phyloP scores from a whole-genome alignment of 2,329 filamentous ascomycete genomes.

The Beauveria australis region DNA sequence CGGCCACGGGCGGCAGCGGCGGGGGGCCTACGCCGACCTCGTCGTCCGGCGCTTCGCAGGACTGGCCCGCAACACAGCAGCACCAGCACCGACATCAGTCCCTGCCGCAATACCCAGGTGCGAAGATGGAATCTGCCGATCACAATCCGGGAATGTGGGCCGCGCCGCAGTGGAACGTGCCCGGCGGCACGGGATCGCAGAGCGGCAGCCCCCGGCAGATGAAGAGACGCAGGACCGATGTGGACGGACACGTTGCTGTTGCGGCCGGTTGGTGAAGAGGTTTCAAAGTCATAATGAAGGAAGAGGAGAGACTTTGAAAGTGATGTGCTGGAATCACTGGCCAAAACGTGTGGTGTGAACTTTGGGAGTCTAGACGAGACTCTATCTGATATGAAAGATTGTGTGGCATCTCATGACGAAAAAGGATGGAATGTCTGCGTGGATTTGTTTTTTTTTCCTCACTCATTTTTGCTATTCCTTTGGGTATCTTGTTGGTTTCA shows the following conservation, averaged over 20 bases:
- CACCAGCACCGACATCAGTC: neutral
- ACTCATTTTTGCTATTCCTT: neutral
- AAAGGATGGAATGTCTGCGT: neutral
- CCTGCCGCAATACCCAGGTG: neutral
- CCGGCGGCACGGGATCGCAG: conserved; percentile 14
- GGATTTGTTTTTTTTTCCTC: neutral
- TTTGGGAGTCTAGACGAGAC: neutral
- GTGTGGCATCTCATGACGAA: neutral
- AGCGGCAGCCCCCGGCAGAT: conserved; percentile 26
- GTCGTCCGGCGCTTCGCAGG: conserved; percentile 18
- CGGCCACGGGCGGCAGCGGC: neutral
- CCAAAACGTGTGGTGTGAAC: neutral
- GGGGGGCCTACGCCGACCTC: conserved; percentile 16
- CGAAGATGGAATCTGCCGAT: conserved; percentile 25
- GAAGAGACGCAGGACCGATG: conserved; percentile 28
- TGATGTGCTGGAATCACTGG: neutral
- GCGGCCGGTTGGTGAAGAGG: conserved; percentile 17
- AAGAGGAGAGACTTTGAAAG: too few species aligned
- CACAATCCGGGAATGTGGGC: conserved; percentile 27
- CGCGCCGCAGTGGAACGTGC: conserved; percentile 14
- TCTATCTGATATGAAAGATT: neutral
- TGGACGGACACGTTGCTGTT: conserved; percentile 25
- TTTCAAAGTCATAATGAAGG: neutral
- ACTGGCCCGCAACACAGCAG: conserved; percentile 20
- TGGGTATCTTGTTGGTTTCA: neutral